phyloP scores from a whole-genome alignment of 225 moss, liverwort and hornwort species.

The Sphagnum tenellum region DNA sequence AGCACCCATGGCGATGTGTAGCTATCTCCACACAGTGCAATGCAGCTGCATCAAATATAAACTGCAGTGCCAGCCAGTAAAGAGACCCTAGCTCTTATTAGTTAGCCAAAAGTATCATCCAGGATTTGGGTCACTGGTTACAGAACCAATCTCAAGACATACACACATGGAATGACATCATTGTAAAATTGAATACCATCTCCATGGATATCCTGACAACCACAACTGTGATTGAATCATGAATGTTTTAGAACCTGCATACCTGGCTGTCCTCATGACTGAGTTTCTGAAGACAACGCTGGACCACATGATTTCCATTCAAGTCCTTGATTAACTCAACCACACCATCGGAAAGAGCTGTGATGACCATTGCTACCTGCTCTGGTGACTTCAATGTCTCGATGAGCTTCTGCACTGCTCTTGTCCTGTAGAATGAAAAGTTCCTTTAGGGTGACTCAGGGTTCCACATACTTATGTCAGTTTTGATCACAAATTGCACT shows the following conservation, averaged over 20 bases:
- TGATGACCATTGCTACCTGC: conserved; percentile 88
- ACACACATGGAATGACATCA: too few species aligned
- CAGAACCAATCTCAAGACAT: too few species aligned
- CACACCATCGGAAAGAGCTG: conserved; percentile 84
- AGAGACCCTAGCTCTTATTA: too few species aligned
- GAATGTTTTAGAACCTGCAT: neutral
- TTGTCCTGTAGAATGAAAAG: conserved; percentile 44
- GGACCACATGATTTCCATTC: conserved; percentile 96
- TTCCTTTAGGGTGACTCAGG: too few species aligned
- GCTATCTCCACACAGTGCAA: conserved; percentile 92
- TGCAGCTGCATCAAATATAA: conserved; percentile 94
- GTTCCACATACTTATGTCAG: too few species aligned
- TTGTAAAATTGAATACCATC: too few species aligned
- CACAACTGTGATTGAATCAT: neutral
- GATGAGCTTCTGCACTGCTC: conserved; percentile 95
- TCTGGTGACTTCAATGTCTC: conserved; percentile 93
- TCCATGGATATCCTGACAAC: neutral
- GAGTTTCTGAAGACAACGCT: conserved; percentile 91
- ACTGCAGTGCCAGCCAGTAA: conserved; percentile 10
- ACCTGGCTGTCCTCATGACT: conserved; percentile 93
- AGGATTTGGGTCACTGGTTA: too few species aligned
- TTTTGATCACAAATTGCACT: too few species aligned
- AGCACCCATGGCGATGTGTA: conserved; percentile 96
- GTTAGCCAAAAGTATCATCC: too few species aligned
- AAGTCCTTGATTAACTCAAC: conserved; percentile 93